Percentiles rank a stretch among this genome's conserved stretches.
Conservation (phyloP, 371 early-diverging fungal genomes). For the Mucor mucedo region DNA sequence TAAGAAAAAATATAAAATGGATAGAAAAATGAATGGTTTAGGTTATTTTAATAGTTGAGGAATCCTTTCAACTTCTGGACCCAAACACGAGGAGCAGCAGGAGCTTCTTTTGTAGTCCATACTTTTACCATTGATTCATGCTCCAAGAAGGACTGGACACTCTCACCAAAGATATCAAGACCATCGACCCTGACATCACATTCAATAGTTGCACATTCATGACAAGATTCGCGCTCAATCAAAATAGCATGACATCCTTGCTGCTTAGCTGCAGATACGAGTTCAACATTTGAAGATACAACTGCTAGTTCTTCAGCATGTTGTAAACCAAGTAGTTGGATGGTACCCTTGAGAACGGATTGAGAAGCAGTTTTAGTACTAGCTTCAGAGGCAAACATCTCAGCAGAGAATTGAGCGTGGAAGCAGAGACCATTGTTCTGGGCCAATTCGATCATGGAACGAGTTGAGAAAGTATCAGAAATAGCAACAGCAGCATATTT, state of each 20-base stretch:
- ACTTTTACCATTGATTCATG: slow-evolving; percentile 34
- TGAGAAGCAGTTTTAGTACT: slow-evolving; percentile 12
- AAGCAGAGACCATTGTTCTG: slow-evolving; percentile 50
- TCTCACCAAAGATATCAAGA: slow-evolving; percentile 50
- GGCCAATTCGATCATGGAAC: slow-evolving; percentile 42
- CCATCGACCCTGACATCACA: slow-evolving; percentile 43
- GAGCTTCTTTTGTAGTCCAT: slow-evolving; percentile 26
- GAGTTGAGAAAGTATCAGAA: slow-evolving; percentile 41
- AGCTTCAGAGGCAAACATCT: slow-evolving; percentile 31
- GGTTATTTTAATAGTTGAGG: background rate
- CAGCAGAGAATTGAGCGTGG: slow-evolving; percentile 48
- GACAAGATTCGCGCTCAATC: slow-evolving; percentile 33
- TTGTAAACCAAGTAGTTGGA: slow-evolving; percentile 35
- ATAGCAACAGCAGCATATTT: slow-evolving; percentile 42
- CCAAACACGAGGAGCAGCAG: slow-evolving; percentile 22
- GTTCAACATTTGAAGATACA: slow-evolving; percentile 36
- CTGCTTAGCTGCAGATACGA: slow-evolving; percentile 34
- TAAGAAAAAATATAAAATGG: background rate
- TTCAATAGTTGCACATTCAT: background rate
- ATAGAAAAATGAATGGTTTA: background rate
- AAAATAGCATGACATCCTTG: slow-evolving; percentile 41
- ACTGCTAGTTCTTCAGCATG: slow-evolving; percentile 35
- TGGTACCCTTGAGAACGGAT: slow-evolving; percentile 27
- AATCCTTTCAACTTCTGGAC: slow-evolving; percentile 20
- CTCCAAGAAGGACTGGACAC: slow-evolving; percentile 45